Conservation (phyloP, 1,139 yeast species). For the Suhomyces wounanorum region DNA sequence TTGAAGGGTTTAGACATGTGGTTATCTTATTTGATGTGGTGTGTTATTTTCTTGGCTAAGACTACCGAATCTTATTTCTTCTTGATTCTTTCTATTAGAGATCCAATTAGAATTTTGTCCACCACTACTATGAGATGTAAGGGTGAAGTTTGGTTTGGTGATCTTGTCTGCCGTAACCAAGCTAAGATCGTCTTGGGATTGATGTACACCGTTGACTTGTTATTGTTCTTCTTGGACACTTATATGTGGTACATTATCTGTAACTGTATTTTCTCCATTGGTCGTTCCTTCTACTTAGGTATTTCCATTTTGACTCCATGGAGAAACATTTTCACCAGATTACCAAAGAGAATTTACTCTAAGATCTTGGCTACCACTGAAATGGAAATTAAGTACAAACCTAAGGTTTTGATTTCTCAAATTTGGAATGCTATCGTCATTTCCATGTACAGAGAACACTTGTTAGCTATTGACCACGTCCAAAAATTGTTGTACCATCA, state of each 20-base stretch:
- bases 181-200: conserved; percentile 85
- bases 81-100: conserved; percentile 86
- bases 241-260: conserved; percentile 97
- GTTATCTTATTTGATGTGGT: conserved; percentile 93
- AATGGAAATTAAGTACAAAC: conserved; percentile 98
- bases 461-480: conserved; percentile 96
- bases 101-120: conserved; percentile 77
- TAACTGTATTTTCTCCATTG: conserved; percentile 93
- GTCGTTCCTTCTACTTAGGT: conserved; percentile 97
- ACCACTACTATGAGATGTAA: conserved; percentile 53
- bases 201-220: conserved; percentile 88
- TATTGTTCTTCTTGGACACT: conserved; percentile 97
- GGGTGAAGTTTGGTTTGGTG: conserved; percentile 91
- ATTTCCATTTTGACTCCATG: conserved; percentile 97
- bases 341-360: conserved; percentile 97
- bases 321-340: conserved; percentile 96
- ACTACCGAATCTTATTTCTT: conserved; percentile 89
- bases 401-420: conserved; percentile 96
- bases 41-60: conserved; percentile 85
- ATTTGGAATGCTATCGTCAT: conserved; percentile 98
- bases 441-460: conserved; percentile 97
- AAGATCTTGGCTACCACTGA: conserved; percentile 97
- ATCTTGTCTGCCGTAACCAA: conserved; percentile 75
- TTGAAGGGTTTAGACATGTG: conserved; percentile 91
- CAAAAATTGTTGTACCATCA: conserved; percentile 96